Base-by-base conservation (phyloP, 164 flowering plant genomes). In the Cinnamomum micranthum region DNA sequence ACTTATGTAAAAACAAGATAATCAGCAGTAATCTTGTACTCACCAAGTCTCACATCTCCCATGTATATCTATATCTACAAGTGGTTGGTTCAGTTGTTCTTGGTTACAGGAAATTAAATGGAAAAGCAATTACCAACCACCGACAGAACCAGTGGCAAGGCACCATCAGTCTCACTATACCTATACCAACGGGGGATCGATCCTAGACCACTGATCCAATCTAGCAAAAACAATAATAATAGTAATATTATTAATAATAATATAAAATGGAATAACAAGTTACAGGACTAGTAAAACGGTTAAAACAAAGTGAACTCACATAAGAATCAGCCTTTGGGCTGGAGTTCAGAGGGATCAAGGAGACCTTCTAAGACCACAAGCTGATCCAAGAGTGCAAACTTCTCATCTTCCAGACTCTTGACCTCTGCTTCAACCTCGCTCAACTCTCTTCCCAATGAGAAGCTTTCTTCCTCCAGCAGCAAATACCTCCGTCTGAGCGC, bases 361-460 rank as follows among this genome's bases (percentile, higher is more conserved):
- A 94, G 84, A 76, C 98, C 98, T 86, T 94, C 98, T 72, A 94
- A 79, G 76, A 92, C 97, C 47, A 92, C 91, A 76, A 94, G 98
- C 77, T 92, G 87, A 78, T 92, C 98, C 82, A 94, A 71, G 20
- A 94, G 91, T 1, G 88, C 84, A 47, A 76, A 79, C 83, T 94
- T 94, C 83, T 92, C 95, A 3, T 88, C 84, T 80, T 92, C 95
- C 74, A 94, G 86, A 55, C 68, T 73, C 81, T 84, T 86, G 33
- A 89, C 82, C 69, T 87, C 92, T 50, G 82, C 84, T 80, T 90
- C 95, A 60, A 84, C 86, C 75, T 81, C 90, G 59, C 65, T 77
- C 77, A 90, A 65, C 74, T 87, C 92, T 65, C 78, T 82, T 20
- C 88, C 92, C 73, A 94, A 25, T 23, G 73, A 76, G 73, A 77